A percentile compares a stretch with the other conserved stretches of the same genome.
These are phyloP conservation scores for Penicillium bialowiezense DNA, from an alignment of 495 filamentous ascomycete genomes.

Conservation along the genomic window DNA sequence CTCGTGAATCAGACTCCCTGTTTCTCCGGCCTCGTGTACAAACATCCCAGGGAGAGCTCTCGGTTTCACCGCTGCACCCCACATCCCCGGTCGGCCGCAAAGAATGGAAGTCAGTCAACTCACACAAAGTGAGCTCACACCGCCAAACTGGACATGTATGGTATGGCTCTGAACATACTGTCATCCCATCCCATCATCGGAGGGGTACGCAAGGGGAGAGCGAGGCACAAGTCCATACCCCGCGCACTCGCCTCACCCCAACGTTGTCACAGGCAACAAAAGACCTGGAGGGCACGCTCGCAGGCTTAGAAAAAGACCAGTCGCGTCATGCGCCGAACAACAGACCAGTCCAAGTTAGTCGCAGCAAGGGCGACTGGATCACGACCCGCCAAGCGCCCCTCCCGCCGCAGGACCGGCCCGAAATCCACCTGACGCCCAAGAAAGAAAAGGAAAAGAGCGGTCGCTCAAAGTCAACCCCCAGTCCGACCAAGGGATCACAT, in stretches of 20 bases:
- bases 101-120: background rate
- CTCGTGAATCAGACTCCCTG: background rate
- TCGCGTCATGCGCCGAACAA: slow-evolving; percentile 11
- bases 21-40: background rate
- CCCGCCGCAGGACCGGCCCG: slow-evolving; percentile 29
- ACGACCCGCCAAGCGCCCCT: slow-evolving; percentile 36
- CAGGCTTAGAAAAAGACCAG: slow-evolving; percentile 19
- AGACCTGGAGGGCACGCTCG: slow-evolving; percentile 30
- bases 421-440: slow-evolving; percentile 13
- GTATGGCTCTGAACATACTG: background rate
- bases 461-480: background rate
- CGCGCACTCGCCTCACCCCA: slow-evolving; percentile 17
- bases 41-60: background rate
- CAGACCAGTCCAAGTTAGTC: slow-evolving; percentile 36
- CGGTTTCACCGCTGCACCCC: background rate
- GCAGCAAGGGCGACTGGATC: slow-evolving; percentile 36
- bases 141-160: background rate
- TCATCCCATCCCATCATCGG: background rate
- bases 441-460: background rate
- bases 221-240: no score
- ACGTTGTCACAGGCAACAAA: slow-evolving; percentile 32
- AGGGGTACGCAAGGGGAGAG: no score
- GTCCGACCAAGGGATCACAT: background rate
- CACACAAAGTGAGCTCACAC: background rate
- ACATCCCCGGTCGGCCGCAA: background rate